Evolutionary conservation across 192 early-diverging fungal species (phyloP).

Genomic region (Coemansia erecta): DNA sequence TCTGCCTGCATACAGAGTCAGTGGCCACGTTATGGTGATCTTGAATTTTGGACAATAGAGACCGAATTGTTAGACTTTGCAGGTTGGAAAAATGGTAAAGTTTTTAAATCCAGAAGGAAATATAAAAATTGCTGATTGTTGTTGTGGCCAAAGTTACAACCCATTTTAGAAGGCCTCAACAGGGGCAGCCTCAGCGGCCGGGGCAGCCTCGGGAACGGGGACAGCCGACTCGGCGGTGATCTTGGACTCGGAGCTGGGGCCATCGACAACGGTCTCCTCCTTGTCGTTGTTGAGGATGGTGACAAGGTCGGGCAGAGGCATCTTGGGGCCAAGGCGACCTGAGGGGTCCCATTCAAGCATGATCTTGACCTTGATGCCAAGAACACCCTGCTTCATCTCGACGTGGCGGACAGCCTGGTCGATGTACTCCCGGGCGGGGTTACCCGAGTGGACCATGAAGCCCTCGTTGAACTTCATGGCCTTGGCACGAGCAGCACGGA

Average conservation of each 20-base stretch:
- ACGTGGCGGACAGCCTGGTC: constrained; percentile 97
- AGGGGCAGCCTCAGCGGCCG: constrained; percentile 31
- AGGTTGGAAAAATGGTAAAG: not conserved
- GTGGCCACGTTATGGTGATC: not conserved
- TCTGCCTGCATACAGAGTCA: constrained; percentile 15
- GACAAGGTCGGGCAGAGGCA: constrained; percentile 91
- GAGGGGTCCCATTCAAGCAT: constrained; percentile 94
- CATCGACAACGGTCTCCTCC: constrained; percentile 73
- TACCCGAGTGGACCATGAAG: constrained; percentile 99
- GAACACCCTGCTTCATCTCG: constrained; percentile 95
- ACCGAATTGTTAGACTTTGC: not conserved
- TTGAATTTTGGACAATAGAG: too few relatives aligned
- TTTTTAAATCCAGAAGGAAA: constrained; percentile 11
- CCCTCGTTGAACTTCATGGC: constrained; percentile 99
- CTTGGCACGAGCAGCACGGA: constrained; percentile 99
- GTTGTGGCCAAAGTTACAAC: constrained; percentile 15
- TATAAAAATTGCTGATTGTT: constrained; percentile 8
- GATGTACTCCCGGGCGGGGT: constrained; percentile 94
- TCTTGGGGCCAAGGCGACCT: constrained; percentile 93
- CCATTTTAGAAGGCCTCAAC: constrained; percentile 49
- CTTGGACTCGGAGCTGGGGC: constrained; percentile 65
- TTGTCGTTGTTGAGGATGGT: constrained; percentile 82
- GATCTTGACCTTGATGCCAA: constrained; percentile 99
- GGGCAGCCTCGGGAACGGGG: constrained; percentile 22
- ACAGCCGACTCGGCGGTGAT: constrained; percentile 30